Base-by-base conservation (phyloP, 2,329 filamentous ascomycete species). In the Dactylellina leptospora region DNA sequence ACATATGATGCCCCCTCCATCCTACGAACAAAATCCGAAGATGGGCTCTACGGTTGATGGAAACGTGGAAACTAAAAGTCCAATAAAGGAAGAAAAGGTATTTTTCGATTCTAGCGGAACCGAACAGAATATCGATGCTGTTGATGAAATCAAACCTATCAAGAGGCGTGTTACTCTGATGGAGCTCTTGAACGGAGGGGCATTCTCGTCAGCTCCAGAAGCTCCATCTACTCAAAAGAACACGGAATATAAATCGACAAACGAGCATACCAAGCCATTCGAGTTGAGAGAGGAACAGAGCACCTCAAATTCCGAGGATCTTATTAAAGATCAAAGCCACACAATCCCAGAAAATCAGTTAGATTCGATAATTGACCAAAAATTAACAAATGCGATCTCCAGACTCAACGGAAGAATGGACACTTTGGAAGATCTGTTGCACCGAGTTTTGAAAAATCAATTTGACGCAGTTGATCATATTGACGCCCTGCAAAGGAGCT, bases 361-460 rank as follows among this genome's bases (percentile, higher is more conserved):
- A 16, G 6, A 40, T 40, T 40, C 11, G 8, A 2, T n/a, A n/a
- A n/a, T n/a, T n/a, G n/a, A n/a, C 36, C 13, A 40, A 40, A 40
- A 1, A 33, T 11, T 5, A 33, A 11, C 28, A 33, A 33, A 33
- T 33, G 28, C 4, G 11, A 40, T 1, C 6, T 9, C 36, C 3
- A 45, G 13, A 20, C 13, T 63, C 40, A 33, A 53, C n/a, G 38
- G 36, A 11, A 51, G 56, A 16, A 40, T 62, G 11, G 23, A 23
- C 11, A 40, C 40, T 4, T 23, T 70, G 13, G 56, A 61, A 25
- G 44, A 36, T 5, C 22, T 60, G n/a, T 38, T 63, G 23, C 33
- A 71, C 8, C 40, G 40, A 22, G 28, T 71, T 13, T 23, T 71
- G 18, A 25, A 47, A 10, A 71, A 71, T n/a, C 66, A 63, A 70